Evolutionary conservation across 1,139 yeast species (phyloP).

Genomic region (Meyerozyma carpophila): DNA sequence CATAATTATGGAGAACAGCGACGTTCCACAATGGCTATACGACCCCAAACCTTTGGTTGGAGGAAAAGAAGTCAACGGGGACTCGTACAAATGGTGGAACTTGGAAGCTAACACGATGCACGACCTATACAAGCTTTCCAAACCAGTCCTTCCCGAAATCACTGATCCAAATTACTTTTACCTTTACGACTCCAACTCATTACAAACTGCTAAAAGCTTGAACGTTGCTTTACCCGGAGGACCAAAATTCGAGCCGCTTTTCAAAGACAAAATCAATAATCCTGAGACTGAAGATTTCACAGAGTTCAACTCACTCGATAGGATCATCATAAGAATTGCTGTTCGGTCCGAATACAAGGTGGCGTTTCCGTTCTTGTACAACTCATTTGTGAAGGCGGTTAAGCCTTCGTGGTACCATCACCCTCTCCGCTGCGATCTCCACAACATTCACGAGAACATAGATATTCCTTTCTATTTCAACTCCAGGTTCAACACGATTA

Average conservation of each 20-base stretch:
- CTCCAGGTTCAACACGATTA: conserved; percentile 51
- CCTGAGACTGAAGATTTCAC: conserved; percentile 73
- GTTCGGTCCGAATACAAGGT: conserved; percentile 78
- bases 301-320: conserved; percentile 84
- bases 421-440: conserved; percentile 48
- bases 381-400: conserved; percentile 69
- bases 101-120: conserved; percentile 60
- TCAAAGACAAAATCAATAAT: conserved; percentile 49
- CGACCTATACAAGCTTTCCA: conserved; percentile 58
- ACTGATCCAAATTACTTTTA: conserved; percentile 56
- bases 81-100: conserved; percentile 71
- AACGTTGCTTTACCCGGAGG: conserved; percentile 91
- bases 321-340: conserved; percentile 75
- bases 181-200: conserved; percentile 70
- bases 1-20: conserved; percentile 59
- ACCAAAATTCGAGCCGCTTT: conserved; percentile 91
- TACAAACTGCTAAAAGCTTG: conserved; percentile 86
- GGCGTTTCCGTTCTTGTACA: conserved; percentile 82
- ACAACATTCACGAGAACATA: conserved; percentile 29
- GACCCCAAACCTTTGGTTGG: conserved; percentile 73
- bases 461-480: conserved; percentile 54
- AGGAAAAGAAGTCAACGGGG: conserved; percentile 59
- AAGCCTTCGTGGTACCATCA: conserved; percentile 56
- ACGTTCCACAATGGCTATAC: conserved; percentile 71
- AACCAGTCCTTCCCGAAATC: conserved; percentile 59